A percentile compares a stretch with the other conserved stretches of the same genome.
phyloP scores from a whole-genome alignment of 345 rosid species.

The Eucalyptus pauciflora region DNA sequence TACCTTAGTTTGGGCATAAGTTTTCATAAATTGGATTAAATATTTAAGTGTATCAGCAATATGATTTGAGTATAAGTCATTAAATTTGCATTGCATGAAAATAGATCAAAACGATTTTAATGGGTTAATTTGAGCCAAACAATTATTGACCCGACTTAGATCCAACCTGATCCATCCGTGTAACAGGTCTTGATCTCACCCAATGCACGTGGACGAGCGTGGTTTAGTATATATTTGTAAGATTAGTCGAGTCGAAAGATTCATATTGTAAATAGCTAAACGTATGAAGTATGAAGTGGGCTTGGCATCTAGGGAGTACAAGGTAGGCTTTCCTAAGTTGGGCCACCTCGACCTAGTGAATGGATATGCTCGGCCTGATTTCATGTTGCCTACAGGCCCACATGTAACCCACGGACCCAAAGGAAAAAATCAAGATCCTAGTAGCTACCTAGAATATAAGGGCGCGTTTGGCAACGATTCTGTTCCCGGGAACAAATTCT shows the following conservation, averaged over 20 bases:
- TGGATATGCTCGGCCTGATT: background rate
- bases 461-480: no score
- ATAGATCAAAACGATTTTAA: background rate
- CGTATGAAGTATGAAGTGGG: background rate
- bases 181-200: background rate
- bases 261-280: background rate
- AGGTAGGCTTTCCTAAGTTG: background rate
- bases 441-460: background rate
- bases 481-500: no score
- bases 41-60: background rate
- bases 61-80: accelerated
- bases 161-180: accelerated
- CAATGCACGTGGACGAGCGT: accelerated
- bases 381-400: background rate
- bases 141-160: accelerated
- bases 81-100: background rate
- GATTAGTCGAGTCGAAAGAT: background rate
- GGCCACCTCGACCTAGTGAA: background rate
- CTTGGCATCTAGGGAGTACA: background rate
- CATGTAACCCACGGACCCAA: background rate
- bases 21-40: background rate
- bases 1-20: accelerated
- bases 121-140: background rate
- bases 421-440: background rate
- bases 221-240: background rate